A percentile compares a stretch with the other conserved stretches of the same genome.
These are phyloP conservation scores for Trapa incisa DNA, from an alignment of 345 rosid genomes.

Conservation along the genomic window DNA sequence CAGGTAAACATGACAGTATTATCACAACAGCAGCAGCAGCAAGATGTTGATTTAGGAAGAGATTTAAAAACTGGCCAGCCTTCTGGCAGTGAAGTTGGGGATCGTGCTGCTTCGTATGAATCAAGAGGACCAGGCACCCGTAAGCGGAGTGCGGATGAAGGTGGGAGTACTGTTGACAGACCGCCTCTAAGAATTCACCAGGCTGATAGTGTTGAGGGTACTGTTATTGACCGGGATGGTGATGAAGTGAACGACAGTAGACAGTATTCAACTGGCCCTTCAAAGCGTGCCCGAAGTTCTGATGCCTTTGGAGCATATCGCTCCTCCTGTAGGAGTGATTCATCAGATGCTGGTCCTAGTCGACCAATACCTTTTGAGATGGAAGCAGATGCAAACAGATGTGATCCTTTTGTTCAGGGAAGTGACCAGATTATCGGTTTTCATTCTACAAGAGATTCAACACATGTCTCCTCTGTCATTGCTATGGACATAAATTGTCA, in stretches of 20 bases:
- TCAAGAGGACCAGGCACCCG: slow-evolving; percentile 93
- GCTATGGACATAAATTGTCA: slow-evolving; percentile 91
- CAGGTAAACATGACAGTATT: slow-evolving; percentile 33
- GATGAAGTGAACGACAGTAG: slow-evolving; percentile 79
- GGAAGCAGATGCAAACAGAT: slow-evolving; percentile 54
- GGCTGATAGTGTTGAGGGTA: slow-evolving; percentile 91
- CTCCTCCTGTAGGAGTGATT: slow-evolving; percentile 51
- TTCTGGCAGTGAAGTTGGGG: slow-evolving; percentile 94
- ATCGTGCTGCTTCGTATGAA: slow-evolving; percentile 92
- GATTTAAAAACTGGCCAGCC: slow-evolving; percentile 85
- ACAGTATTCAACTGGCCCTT: slow-evolving; percentile 79
- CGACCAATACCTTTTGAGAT: slow-evolving; percentile 58
- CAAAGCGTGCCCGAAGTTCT: slow-evolving; percentile 71
- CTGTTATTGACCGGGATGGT: slow-evolving; percentile 74
- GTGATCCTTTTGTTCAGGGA: slow-evolving; percentile 49
- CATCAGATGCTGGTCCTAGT: slow-evolving; percentile 89
- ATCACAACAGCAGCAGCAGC: slow-evolving; percentile 30
- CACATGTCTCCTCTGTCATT: slow-evolving; percentile 92
- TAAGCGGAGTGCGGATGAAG: slow-evolving; percentile 83
- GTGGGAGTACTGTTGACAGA: slow-evolving; percentile 86
- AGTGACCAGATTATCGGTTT: slow-evolving; percentile 38
- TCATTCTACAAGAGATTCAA: slow-evolving; percentile 69
- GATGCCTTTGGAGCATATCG: slow-evolving; percentile 49
- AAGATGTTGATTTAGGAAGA: slow-evolving; percentile 64
- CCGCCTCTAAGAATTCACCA: slow-evolving; percentile 51